Evolutionary conservation across 257 asterid genomes (phyloP), one percentile per base, ranked within the genome.

Genomic region (Verbena officinalis): DNA sequence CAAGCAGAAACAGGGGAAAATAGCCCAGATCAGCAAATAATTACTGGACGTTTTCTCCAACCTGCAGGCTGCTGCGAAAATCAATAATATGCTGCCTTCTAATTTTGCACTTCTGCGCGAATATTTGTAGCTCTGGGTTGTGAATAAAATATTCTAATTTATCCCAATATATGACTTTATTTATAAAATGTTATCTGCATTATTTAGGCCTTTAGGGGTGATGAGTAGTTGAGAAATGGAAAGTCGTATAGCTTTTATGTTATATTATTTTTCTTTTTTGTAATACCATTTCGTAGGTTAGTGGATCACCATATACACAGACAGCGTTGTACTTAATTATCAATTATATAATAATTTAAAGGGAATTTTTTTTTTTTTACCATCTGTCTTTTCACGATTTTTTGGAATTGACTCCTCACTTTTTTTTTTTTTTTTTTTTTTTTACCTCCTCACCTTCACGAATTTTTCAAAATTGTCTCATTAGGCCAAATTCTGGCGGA

Each of bases 91-190:
- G 42, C 10, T 59, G 68, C 23, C 39, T 4, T 9, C 23, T 55
- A 40, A 59, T 30, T 19, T 20, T 15, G 21, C 23, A 57, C 12
- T 52, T 34, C 3, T 62, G 23, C 40, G 20, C 49, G 49, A 42
- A 15, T 77, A 77, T 73, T 36, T 73, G 71, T 68, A 77, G 71
- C 20, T 45, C 68, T 19, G 39, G 72, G 13, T 12, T 27, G 21
- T 12, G 40, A 56, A 49, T 67, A 50, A 71, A 66, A 38, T 76
- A 76, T 57, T 15, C 34, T 45, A 12, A 42, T n/a, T 50, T n/a
- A 15, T 65, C 40, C 5, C 14, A 14, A 7, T 11, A 12, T 55
- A 10, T 31, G 9, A 1, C 12, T 14, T 24, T 12, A 14, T 40
- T 44, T n/a, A 4, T n/a, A 5, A n/a, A 19, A 67, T 49, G 49